Evolutionary conservation across 805 yeast genomes (phyloP).

Genomic region (Myxozyma nipponensis): DNA sequence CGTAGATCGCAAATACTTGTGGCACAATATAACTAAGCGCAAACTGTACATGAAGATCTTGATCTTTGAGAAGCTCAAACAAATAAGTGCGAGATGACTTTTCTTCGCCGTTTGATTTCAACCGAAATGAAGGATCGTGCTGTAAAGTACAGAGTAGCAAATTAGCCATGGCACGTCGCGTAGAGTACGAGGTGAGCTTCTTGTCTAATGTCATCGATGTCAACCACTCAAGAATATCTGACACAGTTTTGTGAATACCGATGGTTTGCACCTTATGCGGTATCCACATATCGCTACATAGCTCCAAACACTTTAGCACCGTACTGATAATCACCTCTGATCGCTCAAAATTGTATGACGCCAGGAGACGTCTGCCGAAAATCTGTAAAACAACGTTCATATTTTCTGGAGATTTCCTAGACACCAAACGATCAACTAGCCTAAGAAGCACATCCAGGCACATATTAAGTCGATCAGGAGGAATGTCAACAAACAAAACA

Average conservation of each 20-base stretch:
- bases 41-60: slow-evolving; percentile 5
- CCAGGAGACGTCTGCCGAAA: slow-evolving; percentile 4
- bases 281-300: slow-evolving; percentile 2
- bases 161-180: background rate
- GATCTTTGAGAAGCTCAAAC: slow-evolving; percentile 3
- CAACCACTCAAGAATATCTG: slow-evolving; percentile 3
- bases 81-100: slow-evolving; percentile 6
- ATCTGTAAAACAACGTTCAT: slow-evolving; percentile 2
- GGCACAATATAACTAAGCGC: background rate
- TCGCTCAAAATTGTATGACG: slow-evolving; percentile 20
- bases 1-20: background rate
- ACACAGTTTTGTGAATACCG: background rate
- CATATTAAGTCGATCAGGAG: background rate
- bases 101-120: background rate
- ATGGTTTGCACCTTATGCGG: background rate
- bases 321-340: slow-evolving; percentile 11
- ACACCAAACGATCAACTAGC: background rate
- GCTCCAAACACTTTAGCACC: background rate
- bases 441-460: background rate
- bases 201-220: slow-evolving; percentile 1
- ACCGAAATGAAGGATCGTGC: background rate
- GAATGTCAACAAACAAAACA: background rate
- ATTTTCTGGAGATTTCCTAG: background rate
- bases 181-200: background rate
- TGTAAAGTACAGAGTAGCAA: background rate